Percentiles rank a stretch among this genome's conserved stretches.
Conservation (phyloP, 106 monocot genomes). For the Ottelia alismoides region DNA sequence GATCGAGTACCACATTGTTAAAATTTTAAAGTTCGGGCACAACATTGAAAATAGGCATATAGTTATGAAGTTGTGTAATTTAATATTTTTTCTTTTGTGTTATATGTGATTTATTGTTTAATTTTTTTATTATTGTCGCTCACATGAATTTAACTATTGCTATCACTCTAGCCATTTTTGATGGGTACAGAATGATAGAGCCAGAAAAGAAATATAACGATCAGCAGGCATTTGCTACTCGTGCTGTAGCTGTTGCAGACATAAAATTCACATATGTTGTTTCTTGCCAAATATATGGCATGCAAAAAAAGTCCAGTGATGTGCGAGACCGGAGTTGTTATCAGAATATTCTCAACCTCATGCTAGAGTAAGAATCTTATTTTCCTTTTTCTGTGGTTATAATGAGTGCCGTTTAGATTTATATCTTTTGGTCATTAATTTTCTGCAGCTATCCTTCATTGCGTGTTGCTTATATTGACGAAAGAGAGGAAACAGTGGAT, state of each 20-base stretch:
- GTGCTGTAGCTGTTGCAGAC: conserved; percentile 57
- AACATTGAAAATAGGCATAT: too few relatives aligned
- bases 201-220: conserved; percentile 25
- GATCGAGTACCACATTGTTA: too few relatives aligned
- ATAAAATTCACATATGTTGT: conserved; percentile 95
- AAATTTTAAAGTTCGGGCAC: too few relatives aligned
- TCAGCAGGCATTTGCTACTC: conserved; percentile 11
- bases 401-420: background rate
- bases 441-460: conserved; percentile 53
- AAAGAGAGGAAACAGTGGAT: conserved; percentile 56
- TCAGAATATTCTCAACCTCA: conserved; percentile 76
- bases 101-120: background rate
- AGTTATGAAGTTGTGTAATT: too few relatives aligned
- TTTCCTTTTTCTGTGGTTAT: background rate
- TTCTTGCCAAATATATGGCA: conserved; percentile 89
- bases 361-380: conserved; percentile 34
- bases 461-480: conserved; percentile 95
- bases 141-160: conserved; percentile 9
- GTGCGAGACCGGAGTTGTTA: conserved; percentile 49
- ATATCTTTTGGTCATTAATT: background rate
- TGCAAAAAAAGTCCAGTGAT: conserved; percentile 62
- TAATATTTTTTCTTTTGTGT: background rate
- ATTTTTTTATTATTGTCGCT: background rate
- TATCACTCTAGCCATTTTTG: conserved; percentile 40
- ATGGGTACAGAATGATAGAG: conserved; percentile 22